Percentiles rank a stretch among this genome's conserved stretches.
phyloP scores from a whole-genome alignment of 106 monocot genomes.

The Agapanthus africanus region DNA sequence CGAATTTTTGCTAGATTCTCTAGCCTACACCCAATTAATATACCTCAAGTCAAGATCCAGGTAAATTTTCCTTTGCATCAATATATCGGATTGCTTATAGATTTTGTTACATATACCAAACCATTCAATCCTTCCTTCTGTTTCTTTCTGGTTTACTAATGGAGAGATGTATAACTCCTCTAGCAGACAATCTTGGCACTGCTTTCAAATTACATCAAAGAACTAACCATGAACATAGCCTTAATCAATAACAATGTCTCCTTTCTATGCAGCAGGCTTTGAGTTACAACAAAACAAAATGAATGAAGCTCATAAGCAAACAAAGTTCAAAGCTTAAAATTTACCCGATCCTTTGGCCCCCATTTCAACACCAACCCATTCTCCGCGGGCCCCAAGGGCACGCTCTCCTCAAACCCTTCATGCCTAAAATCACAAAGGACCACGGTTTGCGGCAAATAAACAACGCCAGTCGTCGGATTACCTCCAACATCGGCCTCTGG shows the following conservation, averaged over 20 bases:
- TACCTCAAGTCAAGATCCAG: not conserved
- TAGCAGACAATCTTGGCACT: not conserved
- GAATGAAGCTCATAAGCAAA: not conserved
- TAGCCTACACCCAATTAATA: not conserved
- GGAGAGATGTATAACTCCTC: not conserved
- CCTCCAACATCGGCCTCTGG: not conserved
- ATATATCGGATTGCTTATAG: not conserved
- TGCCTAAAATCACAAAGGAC: conserved; percentile 82
- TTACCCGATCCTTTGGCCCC: conserved; percentile 82
- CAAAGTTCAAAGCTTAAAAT: conserved; percentile 1
- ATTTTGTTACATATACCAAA: not conserved
- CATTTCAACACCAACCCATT: conserved; percentile 63
- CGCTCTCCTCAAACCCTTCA: conserved; percentile 57
- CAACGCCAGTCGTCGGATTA: conserved; percentile 17
- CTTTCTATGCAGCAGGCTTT: not conserved
- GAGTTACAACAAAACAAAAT: not conserved
- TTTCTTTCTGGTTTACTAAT: not conserved
- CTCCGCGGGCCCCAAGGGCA: conserved; percentile 41
- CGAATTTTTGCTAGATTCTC: not conserved
- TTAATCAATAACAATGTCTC: not conserved
- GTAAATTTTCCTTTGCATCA: not conserved
- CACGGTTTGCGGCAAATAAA: conserved; percentile 72
- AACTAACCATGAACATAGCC: not conserved
- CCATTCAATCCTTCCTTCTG: not conserved
- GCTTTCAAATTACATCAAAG: not conserved